A percentile compares a stretch with the other conserved stretches of the same genome.
These are phyloP conservation scores for Saturnispora bothae DNA, from an alignment of 805 yeast species.

Conservation along the genomic window DNA sequence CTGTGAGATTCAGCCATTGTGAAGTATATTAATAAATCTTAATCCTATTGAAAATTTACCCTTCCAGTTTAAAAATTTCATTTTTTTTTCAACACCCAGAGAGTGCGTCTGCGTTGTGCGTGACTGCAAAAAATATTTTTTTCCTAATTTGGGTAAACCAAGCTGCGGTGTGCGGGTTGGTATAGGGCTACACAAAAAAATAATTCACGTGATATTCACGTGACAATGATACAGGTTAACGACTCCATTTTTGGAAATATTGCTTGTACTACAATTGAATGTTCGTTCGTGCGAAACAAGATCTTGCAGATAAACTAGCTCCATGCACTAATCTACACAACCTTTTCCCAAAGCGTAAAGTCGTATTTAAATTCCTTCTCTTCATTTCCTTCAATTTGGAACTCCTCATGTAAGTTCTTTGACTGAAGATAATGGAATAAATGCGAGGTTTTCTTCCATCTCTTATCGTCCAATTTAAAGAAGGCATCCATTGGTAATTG, in stretches of 20 bases:
- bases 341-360: constrained; percentile 49
- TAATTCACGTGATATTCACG: constrained; percentile 3
- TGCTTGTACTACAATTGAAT: too few relatives aligned
- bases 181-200: background rate
- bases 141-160: background rate
- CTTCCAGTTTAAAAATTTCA: constrained; percentile 3
- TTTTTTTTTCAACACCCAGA: constrained; percentile 1
- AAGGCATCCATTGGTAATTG: constrained; percentile 61
- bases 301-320: too few relatives aligned
- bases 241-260: too few relatives aligned
- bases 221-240: too few relatives aligned
- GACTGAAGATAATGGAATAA: constrained; percentile 33
- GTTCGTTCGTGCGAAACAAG: too few relatives aligned
- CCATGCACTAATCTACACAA: too few relatives aligned
- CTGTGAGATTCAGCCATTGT: constrained; percentile 96
- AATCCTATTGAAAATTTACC: constrained; percentile 1
- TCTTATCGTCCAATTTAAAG: constrained; percentile 31
- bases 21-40: constrained; percentile 16
- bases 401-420: constrained; percentile 23
- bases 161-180: constrained; percentile 10
- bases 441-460: constrained; percentile 32
- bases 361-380: constrained; percentile 40
- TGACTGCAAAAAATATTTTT: constrained; percentile 7
- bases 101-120: constrained; percentile 3
- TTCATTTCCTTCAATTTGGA: constrained; percentile 23